Percentiles rank a stretch among this genome's conserved stretches.
These are phyloP conservation scores for Cercospora nicotianae DNA, from an alignment of 2,329 filamentous ascomycete genomes.

Conservation along the genomic window DNA sequence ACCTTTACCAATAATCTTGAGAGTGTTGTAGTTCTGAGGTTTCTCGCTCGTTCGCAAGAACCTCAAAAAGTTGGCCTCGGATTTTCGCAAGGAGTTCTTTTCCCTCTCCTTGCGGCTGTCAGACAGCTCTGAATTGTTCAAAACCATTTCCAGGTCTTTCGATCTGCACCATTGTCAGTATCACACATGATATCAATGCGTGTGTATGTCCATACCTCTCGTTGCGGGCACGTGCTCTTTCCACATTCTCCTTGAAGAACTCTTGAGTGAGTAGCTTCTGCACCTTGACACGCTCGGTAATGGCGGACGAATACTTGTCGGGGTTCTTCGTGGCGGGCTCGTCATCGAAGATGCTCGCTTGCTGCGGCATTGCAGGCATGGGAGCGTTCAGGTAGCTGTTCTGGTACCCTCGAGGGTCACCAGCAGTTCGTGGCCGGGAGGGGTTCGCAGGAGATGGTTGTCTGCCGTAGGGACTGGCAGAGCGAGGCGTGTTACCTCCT, in stretches of 20 bases:
- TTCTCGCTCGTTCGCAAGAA: constrained; percentile 92
- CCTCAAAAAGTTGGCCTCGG: constrained; percentile 88
- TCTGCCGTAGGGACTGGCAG: constrained; percentile 65
- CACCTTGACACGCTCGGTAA: constrained; percentile 69
- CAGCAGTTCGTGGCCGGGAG: constrained; percentile 81
- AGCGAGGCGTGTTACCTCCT: constrained; percentile 63
- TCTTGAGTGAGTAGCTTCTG: constrained; percentile 66
- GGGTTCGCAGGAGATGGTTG: constrained; percentile 63
- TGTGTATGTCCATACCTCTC: constrained; percentile 64
- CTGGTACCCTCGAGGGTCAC: constrained; percentile 62
- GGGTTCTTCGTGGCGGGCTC: constrained; percentile 76
- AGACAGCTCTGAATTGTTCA: constrained; percentile 73
- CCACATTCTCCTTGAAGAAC: constrained; percentile 98
- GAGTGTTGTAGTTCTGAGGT: constrained; percentile 89
- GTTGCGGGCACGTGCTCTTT: constrained; percentile 91
- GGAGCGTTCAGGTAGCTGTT: constrained; percentile 68
- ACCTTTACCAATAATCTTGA: constrained; percentile 99
- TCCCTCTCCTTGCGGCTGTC: constrained; percentile 79
- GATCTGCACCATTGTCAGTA: constrained; percentile 59
- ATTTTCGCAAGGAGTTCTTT: constrained; percentile 78
- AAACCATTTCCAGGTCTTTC: constrained; percentile 84
- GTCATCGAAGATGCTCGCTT: constrained; percentile 52
- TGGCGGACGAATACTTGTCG: constrained; percentile 84
- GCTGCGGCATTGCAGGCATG: constrained; percentile 50
- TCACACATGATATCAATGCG: neutral